Base-by-base conservation (phyloP, 345 rosid genomes). In the Clarkia xantiana region DNA sequence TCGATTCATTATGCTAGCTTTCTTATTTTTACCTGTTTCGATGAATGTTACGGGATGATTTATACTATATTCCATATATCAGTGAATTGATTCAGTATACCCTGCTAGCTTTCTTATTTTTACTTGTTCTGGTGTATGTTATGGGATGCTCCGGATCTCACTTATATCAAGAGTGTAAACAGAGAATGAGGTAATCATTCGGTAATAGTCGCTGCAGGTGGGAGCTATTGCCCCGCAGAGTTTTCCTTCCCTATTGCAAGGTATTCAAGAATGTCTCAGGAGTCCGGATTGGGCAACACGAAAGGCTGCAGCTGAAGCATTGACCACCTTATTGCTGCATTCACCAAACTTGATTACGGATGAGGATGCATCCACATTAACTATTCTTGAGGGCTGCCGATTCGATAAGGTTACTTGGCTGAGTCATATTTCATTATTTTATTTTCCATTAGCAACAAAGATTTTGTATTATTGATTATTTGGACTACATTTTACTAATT, bases 271-370 rank as follows among this genome's bases (percentile, higher is more conserved):
- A 14, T 87, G 94, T 71, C 82, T 93, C 53, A 78, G 88, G 47
- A 93, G 86, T 75, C 62, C 95, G 54, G 99, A 93, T 72, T 93
- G 97, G 99, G 88, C 74, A 4, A 84, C 95, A 20, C 87, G 99
- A 13, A 93, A 93, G 66, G 97, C 99, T 57, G 94, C 96, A 51
- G 84, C 95, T 56, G 99, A 93, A 69, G 66, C 88, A 45, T 67
- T 93, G 66, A 75, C 42, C 68, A 64, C 88, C 58, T 49, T 93
- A 57, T 97, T 84, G 22, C 60, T 73, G 62, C 88, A 87, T 74
- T 93, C 97, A 55, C 80, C 80, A 58, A 41, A 60, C 67, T 67
- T 87, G 70, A 58, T 84, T 40, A 58, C 77, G 46, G 97, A 84
- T 53, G 76, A 59, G 60, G 62, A 73, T 44, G 75, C 80, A 57